phyloP scores from a whole-genome alignment of 75 land plant genomes.

The Picea sitchensis region DNA sequence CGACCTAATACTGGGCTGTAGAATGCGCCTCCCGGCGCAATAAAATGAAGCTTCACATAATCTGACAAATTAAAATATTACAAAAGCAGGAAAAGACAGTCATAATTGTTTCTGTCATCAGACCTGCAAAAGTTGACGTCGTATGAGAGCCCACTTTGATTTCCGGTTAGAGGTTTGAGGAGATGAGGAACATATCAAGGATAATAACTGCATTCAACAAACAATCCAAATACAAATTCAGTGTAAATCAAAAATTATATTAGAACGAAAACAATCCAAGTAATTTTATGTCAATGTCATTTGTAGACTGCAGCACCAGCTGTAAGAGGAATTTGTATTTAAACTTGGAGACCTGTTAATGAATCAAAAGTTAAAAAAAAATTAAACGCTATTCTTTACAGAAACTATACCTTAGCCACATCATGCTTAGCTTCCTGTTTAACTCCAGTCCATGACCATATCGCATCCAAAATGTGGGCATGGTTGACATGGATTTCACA shows the following conservation, averaged over 20 bases:
- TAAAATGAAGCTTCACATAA: too few relatives aligned
- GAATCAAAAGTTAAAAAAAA: background rate
- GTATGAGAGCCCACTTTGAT: constrained; percentile 73
- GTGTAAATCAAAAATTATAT: background rate
- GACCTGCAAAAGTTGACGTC: constrained; percentile 92
- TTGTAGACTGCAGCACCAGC: background rate
- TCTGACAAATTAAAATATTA: too few relatives aligned
- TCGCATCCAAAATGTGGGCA: constrained; percentile 39
- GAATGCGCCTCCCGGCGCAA: too few relatives aligned
- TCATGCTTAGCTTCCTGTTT: constrained; percentile 50
- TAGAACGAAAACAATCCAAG: background rate
- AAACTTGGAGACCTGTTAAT: background rate
- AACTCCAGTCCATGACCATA: constrained; percentile 94
- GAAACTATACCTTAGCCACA: constrained; percentile 77
- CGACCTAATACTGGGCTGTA: too few relatives aligned
- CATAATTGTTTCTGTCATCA: too few relatives aligned
- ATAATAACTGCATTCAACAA: constrained; percentile 55
- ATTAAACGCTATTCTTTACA: background rate
- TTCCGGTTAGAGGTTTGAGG: constrained; percentile 82
- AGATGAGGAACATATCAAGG: constrained; percentile 50
- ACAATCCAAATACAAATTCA: background rate
- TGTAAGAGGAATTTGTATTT: background rate
- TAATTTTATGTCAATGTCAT: background rate
- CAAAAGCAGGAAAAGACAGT: too few relatives aligned
- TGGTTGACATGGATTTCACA: constrained; percentile 87